These are phyloP conservation scores for Candida gigantensis DNA, from an alignment of 1,139 yeast species.

Conservation along the genomic window DNA sequence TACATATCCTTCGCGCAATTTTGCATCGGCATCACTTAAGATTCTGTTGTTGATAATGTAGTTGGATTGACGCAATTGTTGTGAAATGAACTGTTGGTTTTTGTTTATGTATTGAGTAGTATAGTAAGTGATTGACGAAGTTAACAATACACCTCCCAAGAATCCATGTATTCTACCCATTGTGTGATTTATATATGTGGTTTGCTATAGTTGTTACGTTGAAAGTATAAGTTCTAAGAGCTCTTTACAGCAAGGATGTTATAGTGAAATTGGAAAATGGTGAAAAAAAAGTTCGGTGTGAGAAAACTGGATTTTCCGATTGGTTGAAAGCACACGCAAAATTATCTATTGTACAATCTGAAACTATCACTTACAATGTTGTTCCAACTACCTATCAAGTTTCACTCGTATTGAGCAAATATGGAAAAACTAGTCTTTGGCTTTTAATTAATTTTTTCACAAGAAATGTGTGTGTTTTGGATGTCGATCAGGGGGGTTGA, in stretches of 20 bases:
- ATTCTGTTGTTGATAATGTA: constrained; percentile 52
- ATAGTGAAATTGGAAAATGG: too few relatives aligned
- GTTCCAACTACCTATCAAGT: too few relatives aligned
- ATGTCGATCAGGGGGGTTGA: too few relatives aligned
- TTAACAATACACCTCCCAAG: constrained; percentile 64
- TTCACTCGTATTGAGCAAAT: too few relatives aligned
- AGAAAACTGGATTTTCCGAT: constrained; percentile 1
- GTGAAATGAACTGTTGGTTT: constrained; percentile 49
- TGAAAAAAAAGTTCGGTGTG: neutral
- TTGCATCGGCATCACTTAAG: constrained; percentile 37
- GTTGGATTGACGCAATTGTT: constrained; percentile 50
- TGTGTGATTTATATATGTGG: neutral
- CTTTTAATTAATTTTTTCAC: too few relatives aligned
- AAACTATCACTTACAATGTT: too few relatives aligned
- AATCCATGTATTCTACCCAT: constrained; percentile 74
- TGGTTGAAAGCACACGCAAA: neutral
- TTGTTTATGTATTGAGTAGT: constrained; percentile 60
- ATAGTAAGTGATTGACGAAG: constrained; percentile 65
- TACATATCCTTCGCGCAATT: neutral
- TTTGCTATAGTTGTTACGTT: neutral
- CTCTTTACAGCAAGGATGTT: too few relatives aligned
- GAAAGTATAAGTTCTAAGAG: neutral
- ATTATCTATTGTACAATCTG: too few relatives aligned
- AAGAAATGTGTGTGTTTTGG: too few relatives aligned
- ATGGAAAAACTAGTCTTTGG: too few relatives aligned